phyloP scores from a whole-genome alignment of 306 rosid genomes.

The Dryas octopetala region DNA sequence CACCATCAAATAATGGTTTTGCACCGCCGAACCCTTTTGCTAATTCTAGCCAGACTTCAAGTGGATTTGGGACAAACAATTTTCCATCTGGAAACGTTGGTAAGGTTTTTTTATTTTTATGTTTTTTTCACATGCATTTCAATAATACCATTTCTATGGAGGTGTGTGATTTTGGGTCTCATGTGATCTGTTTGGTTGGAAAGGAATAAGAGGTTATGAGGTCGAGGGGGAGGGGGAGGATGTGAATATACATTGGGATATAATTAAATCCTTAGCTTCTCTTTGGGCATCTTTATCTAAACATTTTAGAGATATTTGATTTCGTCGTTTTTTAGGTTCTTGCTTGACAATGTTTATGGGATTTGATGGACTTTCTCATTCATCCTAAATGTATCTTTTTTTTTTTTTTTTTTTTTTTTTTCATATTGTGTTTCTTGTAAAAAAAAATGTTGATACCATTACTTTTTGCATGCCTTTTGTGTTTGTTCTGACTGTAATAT shows the following conservation, averaged over 20 bases:
- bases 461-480: slow-evolving; percentile 1
- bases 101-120: slow-evolving; percentile 8
- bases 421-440: background rate
- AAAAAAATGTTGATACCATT: background rate
- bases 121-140: background rate
- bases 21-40: slow-evolving; percentile 40
- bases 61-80: slow-evolving; percentile 28
- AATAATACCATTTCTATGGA: background rate
- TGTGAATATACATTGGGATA: too few species aligned
- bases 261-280: background rate
- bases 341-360: background rate
- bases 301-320: too few species aligned
- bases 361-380: background rate
- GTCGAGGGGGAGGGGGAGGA: too few species aligned
- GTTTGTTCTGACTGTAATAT: slow-evolving; percentile 10
- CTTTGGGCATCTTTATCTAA: background rate
- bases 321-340: too few species aligned
- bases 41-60: slow-evolving; percentile 23
- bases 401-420: background rate
- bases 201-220: background rate
- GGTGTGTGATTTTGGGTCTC: background rate
- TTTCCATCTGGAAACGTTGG: slow-evolving; percentile 30
- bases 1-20: slow-evolving; percentile 35
- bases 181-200: background rate
- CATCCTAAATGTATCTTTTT: background rate